Base-by-base conservation (phyloP, 2,329 filamentous ascomycete genomes). In the Scolecobasidium constrictum region DNA sequence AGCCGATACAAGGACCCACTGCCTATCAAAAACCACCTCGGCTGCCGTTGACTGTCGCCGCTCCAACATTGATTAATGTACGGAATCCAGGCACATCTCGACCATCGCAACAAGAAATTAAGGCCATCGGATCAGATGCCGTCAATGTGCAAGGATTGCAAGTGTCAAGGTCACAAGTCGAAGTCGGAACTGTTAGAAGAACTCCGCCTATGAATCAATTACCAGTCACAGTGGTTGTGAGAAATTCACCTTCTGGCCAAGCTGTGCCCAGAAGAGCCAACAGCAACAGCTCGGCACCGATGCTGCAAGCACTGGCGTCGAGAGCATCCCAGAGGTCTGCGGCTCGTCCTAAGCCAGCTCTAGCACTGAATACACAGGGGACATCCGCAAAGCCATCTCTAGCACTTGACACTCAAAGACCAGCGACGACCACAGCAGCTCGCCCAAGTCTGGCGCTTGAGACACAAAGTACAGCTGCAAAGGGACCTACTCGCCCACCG, bases 1-100 rank as follows among this genome's bases (percentile, higher is more conserved):
- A 9, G 26, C 9, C 26, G 9, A 7, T 31, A 7, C 26, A 7
- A n/a, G 26, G 26, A 9, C n/a, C n/a, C n/a, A n/a, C n/a, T n/a
- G n/a, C n/a, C n/a, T n/a, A n/a, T n/a, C 13, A 16, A 23, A 16
- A 16, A 41, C 34, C 38, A 34, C 16, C 16, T 19, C 26, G n/a
- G 23, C 38, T 28, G 9, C 4, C 16, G 12, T 17, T 41, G 38
- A 20, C 23, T 12, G 28, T 41, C 23, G 12, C 17, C 1, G 34
- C 34, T n/a, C 26, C 38, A 12, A 41, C 19, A 15, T 31, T 31
- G 9, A 13, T 12, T 28, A 19, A 13, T n/a, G 28, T 21, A 21
- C 19, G 22, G 21, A 41, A 19, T 34, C 38, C 4, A 41, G 22
- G 6, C 16, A 41, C 16, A 41, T 16, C 19, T 41, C 26, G 26